phyloP scores from a whole-genome alignment of 352 stramenopile genomes.

The Globisporangium radiosum region DNA sequence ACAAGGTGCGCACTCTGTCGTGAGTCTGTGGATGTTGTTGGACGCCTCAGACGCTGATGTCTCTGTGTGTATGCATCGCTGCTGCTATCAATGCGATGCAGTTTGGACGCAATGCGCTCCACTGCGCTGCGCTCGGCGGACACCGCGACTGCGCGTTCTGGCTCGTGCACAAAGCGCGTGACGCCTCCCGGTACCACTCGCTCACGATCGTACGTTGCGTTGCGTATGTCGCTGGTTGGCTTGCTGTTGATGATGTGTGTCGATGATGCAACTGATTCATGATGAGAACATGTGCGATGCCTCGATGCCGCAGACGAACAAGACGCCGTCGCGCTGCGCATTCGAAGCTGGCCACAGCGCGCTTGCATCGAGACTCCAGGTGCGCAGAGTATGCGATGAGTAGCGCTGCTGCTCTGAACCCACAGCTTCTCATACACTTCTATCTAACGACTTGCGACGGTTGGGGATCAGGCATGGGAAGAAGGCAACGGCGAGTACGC shows the following conservation, averaged over 20 bases:
- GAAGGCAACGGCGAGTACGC: conserved; percentile 87
- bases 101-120: conserved; percentile 82
- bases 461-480: conserved; percentile 50
- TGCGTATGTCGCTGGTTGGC: not conserved
- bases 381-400: conserved; percentile 2
- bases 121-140: conserved; percentile 70
- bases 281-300: not conserved
- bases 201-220: conserved; percentile 46
- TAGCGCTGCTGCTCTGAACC: not conserved
- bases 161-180: conserved; percentile 62
- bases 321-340: conserved; percentile 79
- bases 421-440: not conserved
- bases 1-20: conserved; percentile 42
- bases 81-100: conserved; percentile 9
- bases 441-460: not conserved
- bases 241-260: not conserved
- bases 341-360: conserved; percentile 82
- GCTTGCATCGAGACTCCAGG: conserved; percentile 67
- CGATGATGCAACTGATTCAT: not conserved
- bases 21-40: too few relatives aligned
- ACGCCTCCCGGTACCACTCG: conserved; percentile 65
- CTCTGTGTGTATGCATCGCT: not conserved
- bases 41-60: too few relatives aligned
- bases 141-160: conserved; percentile 82
- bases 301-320: conserved; percentile 53